These are phyloP conservation scores for Trametes villosa DNA, from an alignment of 768 basidiomycete genomes.

Conservation along the genomic window DNA sequence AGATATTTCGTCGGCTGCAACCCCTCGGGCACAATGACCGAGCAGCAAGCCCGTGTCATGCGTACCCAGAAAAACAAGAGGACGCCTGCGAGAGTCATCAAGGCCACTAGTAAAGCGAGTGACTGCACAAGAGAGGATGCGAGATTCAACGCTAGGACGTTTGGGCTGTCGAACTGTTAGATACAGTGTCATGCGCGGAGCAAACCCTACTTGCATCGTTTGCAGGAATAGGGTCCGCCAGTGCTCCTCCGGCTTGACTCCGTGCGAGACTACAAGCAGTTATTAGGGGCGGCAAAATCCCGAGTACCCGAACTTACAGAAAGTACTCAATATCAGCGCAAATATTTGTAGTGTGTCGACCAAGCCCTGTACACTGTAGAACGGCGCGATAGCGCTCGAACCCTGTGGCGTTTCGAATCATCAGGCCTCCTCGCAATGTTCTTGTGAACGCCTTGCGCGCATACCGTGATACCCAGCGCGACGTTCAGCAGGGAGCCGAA, in stretches of 20 bases:
- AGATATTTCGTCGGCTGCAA: conserved; percentile 49
- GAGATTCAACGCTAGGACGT: conserved; percentile 75
- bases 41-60: conserved; percentile 51
- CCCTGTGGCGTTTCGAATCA: conserved; percentile 47
- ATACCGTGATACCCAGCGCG: conserved; percentile 60
- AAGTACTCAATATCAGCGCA: conserved; percentile 68
- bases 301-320: conserved; percentile 49
- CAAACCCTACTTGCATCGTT: conserved; percentile 56
- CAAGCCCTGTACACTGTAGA: conserved; percentile 72
- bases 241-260: conserved; percentile 39
- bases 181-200: background rate
- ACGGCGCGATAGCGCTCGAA: conserved; percentile 68
- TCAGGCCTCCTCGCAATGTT: background rate
- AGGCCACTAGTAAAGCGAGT: conserved; percentile 59
- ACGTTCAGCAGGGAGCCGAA: conserved; percentile 50
- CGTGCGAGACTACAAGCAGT: conserved; percentile 16
- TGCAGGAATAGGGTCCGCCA: conserved; percentile 68
- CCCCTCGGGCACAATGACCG: conserved; percentile 56
- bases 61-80: conserved; percentile 64
- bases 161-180: conserved; percentile 52
- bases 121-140: conserved; percentile 62
- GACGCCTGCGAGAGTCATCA: conserved; percentile 55
- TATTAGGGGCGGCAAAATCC: background rate
- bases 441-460: conserved; percentile 24
- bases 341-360: conserved; percentile 73